Percentiles rank a stretch among this genome's conserved stretches.
Evolutionary conservation across 805 yeast species (phyloP).

Genomic region (Candida silvatica): DNA sequence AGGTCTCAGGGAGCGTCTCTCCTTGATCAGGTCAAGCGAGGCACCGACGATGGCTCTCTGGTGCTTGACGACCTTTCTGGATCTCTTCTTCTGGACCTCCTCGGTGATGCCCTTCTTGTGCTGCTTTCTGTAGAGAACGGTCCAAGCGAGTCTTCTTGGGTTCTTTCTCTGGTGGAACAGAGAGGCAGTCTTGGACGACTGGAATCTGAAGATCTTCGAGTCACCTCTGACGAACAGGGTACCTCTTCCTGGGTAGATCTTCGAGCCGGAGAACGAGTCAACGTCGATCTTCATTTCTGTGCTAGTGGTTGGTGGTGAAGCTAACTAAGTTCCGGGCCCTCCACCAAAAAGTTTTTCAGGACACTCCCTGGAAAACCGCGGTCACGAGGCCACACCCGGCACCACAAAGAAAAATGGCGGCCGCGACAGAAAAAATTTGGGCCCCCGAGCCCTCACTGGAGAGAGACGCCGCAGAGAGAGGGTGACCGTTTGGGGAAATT

Average conservation of each 20-base stretch:
- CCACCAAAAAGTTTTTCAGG: no score
- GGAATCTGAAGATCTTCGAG: slow-evolving; percentile 99
- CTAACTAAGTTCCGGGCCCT: no score
- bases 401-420: no score
- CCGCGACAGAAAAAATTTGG: no score
- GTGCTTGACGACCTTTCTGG: slow-evolving; percentile 95
- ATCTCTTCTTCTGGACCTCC: slow-evolving; percentile 94
- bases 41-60: slow-evolving; percentile 99
- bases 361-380: no score
- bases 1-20: slow-evolving; percentile 94
- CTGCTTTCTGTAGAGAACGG: slow-evolving; percentile 98
- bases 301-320: no score
- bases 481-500: no score
- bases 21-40: slow-evolving; percentile 95
- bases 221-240: slow-evolving; percentile 98
- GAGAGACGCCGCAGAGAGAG: no score
- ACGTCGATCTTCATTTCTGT: slow-evolving; percentile 92
- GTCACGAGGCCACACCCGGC: no score
- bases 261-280: slow-evolving; percentile 98
- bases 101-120: slow-evolving; percentile 99
- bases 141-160: slow-evolving; percentile 99
- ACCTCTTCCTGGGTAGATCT: slow-evolving; percentile 99
- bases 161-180: slow-evolving; percentile 99
- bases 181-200: slow-evolving; percentile 93
- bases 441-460: no score